Conservation (phyloP, 1,139 yeast genomes). For the Casaregolazyma lundiana region DNA sequence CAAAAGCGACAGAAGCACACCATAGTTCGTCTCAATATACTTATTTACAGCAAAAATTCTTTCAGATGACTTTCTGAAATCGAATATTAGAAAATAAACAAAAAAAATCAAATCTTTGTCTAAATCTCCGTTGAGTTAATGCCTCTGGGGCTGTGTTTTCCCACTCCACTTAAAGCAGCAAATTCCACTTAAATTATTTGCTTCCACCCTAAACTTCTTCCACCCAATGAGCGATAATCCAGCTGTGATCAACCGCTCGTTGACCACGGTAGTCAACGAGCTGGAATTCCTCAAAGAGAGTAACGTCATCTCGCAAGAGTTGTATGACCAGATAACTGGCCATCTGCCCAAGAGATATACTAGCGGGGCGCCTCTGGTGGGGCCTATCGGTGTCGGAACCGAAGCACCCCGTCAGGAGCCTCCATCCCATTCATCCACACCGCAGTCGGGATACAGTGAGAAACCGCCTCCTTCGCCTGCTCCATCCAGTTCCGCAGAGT, state of each 20-base stretch:
- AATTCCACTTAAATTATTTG: neutral
- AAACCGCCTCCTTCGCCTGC: slow-evolving; percentile 22
- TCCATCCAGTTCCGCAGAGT: slow-evolving; percentile 18
- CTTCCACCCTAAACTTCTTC: neutral
- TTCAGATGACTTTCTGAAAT: too few species aligned
- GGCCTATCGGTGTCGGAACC: slow-evolving; percentile 15
- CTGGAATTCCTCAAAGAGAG: slow-evolving; percentile 77
- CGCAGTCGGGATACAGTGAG: slow-evolving; percentile 9
- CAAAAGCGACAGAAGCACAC: too few species aligned
- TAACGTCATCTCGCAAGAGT: slow-evolving; percentile 60
- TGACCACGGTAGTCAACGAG: slow-evolving; percentile 70
- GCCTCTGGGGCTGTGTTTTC: too few species aligned
- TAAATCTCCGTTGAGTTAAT: too few species aligned
- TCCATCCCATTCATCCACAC: slow-evolving; percentile 8
- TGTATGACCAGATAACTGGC: slow-evolving; percentile 47
- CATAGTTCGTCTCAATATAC: too few species aligned
- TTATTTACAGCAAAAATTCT: too few species aligned
- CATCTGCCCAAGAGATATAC: slow-evolving; percentile 59
- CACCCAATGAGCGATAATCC: slow-evolving; percentile 27
- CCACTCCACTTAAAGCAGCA: too few species aligned
- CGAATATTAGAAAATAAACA: too few species aligned
- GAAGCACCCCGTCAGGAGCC: slow-evolving; percentile 3
- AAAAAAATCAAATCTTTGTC: too few species aligned
- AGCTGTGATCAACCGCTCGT: slow-evolving; percentile 71
- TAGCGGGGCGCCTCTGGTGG: slow-evolving; percentile 50